Base-by-base conservation (phyloP, 2,329 filamentous ascomycete species). In the Cryphonectria parasitica region DNA sequence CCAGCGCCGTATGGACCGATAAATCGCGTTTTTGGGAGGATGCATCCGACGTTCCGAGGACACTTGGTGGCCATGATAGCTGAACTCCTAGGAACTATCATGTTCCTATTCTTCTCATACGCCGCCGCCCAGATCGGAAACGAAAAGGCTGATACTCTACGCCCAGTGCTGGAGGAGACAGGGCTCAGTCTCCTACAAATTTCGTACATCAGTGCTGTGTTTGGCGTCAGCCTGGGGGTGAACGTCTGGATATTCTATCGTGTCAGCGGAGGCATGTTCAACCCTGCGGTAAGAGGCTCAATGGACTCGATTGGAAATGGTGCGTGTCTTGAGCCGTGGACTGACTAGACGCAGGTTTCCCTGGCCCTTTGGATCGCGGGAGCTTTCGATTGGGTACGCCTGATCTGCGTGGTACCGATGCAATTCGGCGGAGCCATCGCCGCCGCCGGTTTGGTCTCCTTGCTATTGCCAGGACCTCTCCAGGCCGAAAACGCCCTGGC, bases 371-470 rank as follows among this genome's bases (percentile, higher is more conserved):
- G 84, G 25, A 80, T 91, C 1, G 85, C 87, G 58, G 87, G 88
- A 1, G 87, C 86, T 3, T 81, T 91, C 56, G 82, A 82, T 25
- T 82, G 83, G 28, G 34, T 87, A 1, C 86, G 89, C 8, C 86
- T 83, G 5, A 71, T 83, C 0, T 75, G 87, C 1, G 82, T 91
- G 63, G 79, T 90, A 65, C 78, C 84, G 2, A 84, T 87, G 1
- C 90, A 92, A 76, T 76, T 92, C 15, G 75, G 89, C 0, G 90
- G 81, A 3, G 87, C 83, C 3, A 90, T 92, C 58, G 83, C 85
- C 0, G 86, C 90, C 1, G 86, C 88, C 0, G 88, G 83, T 22
- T 82, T 91, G 0, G 85, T 88, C 1, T 83, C 84, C 43, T 85
- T 82, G 0, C 79, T 92, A 4, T 82, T 91, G 22, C 89, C 89